Percentiles rank a stretch among this genome's conserved stretches.
Conservation (phyloP, 2,329 filamentous ascomycete species). For the Monosporascus cannonballus region DNA sequence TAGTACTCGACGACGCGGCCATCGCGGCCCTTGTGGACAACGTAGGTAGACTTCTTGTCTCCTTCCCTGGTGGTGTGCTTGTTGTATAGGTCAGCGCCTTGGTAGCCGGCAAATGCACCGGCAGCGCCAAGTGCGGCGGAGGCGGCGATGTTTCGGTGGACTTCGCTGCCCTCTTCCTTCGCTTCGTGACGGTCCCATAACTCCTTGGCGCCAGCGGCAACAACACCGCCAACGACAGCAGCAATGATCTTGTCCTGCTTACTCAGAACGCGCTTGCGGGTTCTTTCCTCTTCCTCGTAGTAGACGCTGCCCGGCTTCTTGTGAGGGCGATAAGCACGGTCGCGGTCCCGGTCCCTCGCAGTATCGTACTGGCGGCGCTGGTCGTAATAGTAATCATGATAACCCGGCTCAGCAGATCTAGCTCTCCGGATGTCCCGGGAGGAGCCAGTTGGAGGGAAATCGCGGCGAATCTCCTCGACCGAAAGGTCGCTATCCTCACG, state of each 20-base stretch:
- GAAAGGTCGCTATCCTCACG: constrained; percentile 71
- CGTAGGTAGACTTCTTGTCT: constrained; percentile 47
- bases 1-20: constrained; percentile 49
- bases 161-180: constrained; percentile 37
- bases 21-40: constrained; percentile 48
- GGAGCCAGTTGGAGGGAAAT: constrained; percentile 70
- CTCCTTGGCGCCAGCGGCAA: constrained; percentile 62
- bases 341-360: constrained; percentile 34
- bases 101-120: constrained; percentile 58
- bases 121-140: constrained; percentile 58
- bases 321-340: constrained; percentile 30
- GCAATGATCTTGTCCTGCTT: constrained; percentile 63
- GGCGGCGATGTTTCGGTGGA: constrained; percentile 53
- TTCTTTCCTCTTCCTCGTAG: constrained; percentile 53
- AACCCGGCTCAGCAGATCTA: constrained; percentile 55
- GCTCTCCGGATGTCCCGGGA: constrained; percentile 50
- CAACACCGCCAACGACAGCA: constrained; percentile 57
- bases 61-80: constrained; percentile 52
- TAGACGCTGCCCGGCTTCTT: constrained; percentile 45
- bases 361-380: constrained; percentile 22
- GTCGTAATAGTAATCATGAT: constrained; percentile 57
- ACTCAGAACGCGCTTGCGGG: constrained; percentile 46
- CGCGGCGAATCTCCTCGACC: constrained; percentile 76
- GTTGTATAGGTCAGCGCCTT: constrained; percentile 57
- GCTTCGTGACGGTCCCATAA: constrained; percentile 58